These are phyloP conservation scores for Talaromyces atroroseus DNA, from an alignment of 2,329 filamentous ascomycete genomes.

Conservation along the genomic window DNA sequence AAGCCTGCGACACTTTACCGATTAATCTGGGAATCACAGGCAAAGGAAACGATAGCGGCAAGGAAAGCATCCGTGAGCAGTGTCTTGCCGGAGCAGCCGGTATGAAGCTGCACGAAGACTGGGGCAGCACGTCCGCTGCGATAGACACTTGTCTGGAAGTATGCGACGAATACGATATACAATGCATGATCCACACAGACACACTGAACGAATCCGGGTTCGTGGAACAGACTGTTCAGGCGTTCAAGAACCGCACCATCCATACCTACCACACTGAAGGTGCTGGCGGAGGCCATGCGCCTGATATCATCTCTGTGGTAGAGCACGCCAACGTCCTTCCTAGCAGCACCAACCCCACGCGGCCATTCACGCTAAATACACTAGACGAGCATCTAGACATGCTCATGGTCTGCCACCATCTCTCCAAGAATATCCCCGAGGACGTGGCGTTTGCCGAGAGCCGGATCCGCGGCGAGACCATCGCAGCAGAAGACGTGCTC, in stretches of 20 bases:
- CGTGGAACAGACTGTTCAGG: constrained; percentile 81
- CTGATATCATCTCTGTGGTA: constrained; percentile 91
- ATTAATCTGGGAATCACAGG: constrained; percentile 87
- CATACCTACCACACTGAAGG: constrained; percentile 98
- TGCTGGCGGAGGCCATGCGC: constrained; percentile 88
- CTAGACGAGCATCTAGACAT: constrained; percentile 96
- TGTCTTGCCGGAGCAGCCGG: constrained; percentile 78
- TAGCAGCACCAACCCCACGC: constrained; percentile 84
- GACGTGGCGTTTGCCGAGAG: constrained; percentile 94
- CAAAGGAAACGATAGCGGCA: constrained; percentile 82
- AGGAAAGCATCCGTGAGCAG: constrained; percentile 69
- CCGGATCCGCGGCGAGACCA: constrained; percentile 91
- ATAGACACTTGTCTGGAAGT: constrained; percentile 82
- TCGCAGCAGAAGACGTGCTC: constrained; percentile 91
- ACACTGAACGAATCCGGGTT: constrained; percentile 97
- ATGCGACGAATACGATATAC: constrained; percentile 86
- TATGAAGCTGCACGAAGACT: constrained; percentile 93
- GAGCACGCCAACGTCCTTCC: constrained; percentile 84
- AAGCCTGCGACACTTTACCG: constrained; percentile 74
- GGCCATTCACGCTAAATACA: constrained; percentile 86
- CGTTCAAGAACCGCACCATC: constrained; percentile 80
- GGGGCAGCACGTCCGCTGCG: constrained; percentile 84
- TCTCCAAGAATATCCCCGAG: constrained; percentile 87
- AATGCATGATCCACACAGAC: constrained; percentile 92
- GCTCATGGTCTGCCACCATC: constrained; percentile 96